Base-by-base conservation (phyloP, 495 filamentous ascomycete species). In the Annulohypoxylon maeteangense region DNA sequence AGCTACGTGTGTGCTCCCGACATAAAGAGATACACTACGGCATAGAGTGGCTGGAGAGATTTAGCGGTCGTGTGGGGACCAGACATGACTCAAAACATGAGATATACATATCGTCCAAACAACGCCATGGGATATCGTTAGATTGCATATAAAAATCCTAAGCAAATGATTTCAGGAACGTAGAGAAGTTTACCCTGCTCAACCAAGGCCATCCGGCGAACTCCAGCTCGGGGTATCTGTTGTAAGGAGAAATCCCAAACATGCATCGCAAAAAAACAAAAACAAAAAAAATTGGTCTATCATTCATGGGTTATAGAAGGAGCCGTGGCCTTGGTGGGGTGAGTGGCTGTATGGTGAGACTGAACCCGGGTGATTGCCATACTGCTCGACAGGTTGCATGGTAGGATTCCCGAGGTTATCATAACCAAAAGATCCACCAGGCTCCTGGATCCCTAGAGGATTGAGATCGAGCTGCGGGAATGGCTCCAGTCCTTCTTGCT, bases 341-440 rank as follows among this genome's bases (percentile, higher is more conserved):
- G 81, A 83, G 31, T 77, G 81, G 8, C 62, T 63, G 63, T 77
- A 85, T 1, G 81, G 80, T 55, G 82, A 83, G 7, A 77, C 74
- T 12, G 81, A 82, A n/a, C 80, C 79, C 22, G 77, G 80, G 44
- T 80, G 76, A 23, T 74, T 78, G 29, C 59, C 65, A 45, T 77
- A 85, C 22, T 78, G 81, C 38, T 79, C 76, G 29, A 66, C 57
- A 10, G 70, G 55, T 38, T 75, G 75, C 54, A 74, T 75, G 18
- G 67, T 59, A 14, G 74, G 67, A 58, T 76, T 74, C 7, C 73
- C 70, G 57, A 80, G 71, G 36, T 67, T 65, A 29, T 72, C 73
- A 58, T 79, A 81, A 20, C 55, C 40, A 14, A 78, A 51, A 16
- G 51, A 57, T 10, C 54, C 77, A 14, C 57, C 51, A 11, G 74